These are phyloP conservation scores for Coleophoma cylindrospora DNA, from an alignment of 2,329 filamentous ascomycete species.

Conservation along the genomic window DNA sequence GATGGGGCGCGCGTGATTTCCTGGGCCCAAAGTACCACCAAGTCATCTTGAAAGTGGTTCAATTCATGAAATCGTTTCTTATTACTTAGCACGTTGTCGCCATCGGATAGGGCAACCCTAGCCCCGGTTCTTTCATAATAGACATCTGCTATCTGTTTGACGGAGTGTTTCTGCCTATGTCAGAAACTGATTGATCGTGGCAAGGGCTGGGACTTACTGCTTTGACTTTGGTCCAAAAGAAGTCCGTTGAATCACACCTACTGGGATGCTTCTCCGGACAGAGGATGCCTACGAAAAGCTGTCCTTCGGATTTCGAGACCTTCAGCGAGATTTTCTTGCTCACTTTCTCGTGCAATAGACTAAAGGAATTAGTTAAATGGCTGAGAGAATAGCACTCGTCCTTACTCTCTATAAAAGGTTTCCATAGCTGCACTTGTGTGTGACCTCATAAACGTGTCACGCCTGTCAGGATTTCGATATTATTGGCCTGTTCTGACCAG, in stretches of 20 bases:
- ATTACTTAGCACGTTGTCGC: neutral
- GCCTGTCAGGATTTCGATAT: too few species aligned
- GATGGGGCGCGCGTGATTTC: neutral
- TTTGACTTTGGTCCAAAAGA: neutral
- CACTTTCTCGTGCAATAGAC: constrained; percentile 1
- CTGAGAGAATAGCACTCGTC: neutral
- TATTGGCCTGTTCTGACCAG: too few species aligned
- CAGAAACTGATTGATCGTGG: neutral
- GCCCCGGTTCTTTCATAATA: neutral
- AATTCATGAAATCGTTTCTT: neutral
- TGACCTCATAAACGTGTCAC: too few species aligned
- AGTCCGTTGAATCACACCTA: neutral
- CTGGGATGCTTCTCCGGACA: neutral
- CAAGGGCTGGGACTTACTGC: neutral
- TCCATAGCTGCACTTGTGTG: neutral
- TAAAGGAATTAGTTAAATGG: neutral
- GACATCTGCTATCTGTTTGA: neutral
- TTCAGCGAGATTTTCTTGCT: constrained; percentile 1
- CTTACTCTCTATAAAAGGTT: neutral
- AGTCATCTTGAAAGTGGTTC: neutral
- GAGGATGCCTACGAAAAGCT: neutral
- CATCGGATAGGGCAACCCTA: neutral
- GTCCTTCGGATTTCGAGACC: neutral
- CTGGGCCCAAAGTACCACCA: neutral
- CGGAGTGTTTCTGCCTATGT: neutral